These are phyloP conservation scores for Barbatosphaeria neglecta DNA, from an alignment of 495 filamentous ascomycete species.

Conservation along the genomic window DNA sequence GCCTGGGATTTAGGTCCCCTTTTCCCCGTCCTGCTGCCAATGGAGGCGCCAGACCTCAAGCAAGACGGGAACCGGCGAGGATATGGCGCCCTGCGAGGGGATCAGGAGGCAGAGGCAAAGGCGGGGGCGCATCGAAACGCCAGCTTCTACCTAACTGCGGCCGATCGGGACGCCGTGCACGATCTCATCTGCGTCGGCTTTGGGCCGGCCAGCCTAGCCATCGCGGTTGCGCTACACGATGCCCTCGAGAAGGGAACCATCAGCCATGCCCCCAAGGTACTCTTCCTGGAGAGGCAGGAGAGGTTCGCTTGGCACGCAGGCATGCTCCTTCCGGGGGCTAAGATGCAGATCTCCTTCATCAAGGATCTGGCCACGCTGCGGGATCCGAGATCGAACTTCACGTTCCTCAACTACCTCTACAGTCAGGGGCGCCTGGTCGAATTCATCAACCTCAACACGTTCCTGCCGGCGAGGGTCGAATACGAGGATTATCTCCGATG, in stretches of 20 bases:
- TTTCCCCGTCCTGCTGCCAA: no score
- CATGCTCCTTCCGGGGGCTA: slow-evolving; percentile 85
- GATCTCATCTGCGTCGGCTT: slow-evolving; percentile 90
- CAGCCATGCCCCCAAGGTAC: slow-evolving; percentile 47
- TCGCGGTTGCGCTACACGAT: slow-evolving; percentile 83
- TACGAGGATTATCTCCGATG: slow-evolving; percentile 93
- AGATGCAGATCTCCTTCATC: slow-evolving; percentile 97
- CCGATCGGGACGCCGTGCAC: slow-evolving; percentile 46
- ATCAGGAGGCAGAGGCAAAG: slow-evolving; percentile 6
- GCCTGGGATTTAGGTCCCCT: no score
- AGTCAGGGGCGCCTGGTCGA: slow-evolving; percentile 64
- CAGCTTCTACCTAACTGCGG: slow-evolving; percentile 21
- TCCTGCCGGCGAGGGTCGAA: slow-evolving; percentile 74
- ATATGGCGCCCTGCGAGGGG: background rate
- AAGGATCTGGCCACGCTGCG: slow-evolving; percentile 89
- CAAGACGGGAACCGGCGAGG: no score
- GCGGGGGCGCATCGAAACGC: slow-evolving; percentile 5
- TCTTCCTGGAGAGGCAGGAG: slow-evolving; percentile 76
- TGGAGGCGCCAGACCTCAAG: no score
- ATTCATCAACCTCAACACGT: slow-evolving; percentile 84
- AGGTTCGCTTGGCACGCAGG: slow-evolving; percentile 86
- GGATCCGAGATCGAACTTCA: slow-evolving; percentile 82
- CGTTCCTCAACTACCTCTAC: slow-evolving; percentile 90
- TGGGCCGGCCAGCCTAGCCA: slow-evolving; percentile 85
- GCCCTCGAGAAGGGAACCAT: slow-evolving; percentile 30